These are phyloP conservation scores for Metschnikowia hibisci DNA, from an alignment of 805 yeast species.

Conservation along the genomic window DNA sequence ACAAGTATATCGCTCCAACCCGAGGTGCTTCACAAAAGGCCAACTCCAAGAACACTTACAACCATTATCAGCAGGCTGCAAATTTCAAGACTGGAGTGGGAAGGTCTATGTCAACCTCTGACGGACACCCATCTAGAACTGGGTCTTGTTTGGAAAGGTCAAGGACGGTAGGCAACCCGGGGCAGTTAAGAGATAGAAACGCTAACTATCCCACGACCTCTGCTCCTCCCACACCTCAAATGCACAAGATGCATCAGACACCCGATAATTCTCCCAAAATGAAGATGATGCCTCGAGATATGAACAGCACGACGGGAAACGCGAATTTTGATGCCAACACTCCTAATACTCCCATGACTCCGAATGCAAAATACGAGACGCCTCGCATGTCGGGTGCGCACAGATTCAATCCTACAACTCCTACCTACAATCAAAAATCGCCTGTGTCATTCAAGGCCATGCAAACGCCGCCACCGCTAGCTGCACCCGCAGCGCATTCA, in stretches of 20 bases:
- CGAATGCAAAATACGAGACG: not conserved
- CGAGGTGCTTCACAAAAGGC: conserved; percentile 15
- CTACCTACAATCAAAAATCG: not conserved
- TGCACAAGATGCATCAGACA: not conserved
- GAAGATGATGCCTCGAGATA: not conserved
- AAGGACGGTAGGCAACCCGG: conserved; percentile 7
- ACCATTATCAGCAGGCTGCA: conserved; percentile 29
- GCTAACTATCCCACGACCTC: not conserved
- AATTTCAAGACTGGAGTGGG: conserved; percentile 8
- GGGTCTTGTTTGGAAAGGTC: conserved; percentile 7
- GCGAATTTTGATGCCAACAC: not conserved
- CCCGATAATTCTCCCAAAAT: not conserved
- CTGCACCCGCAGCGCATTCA: not conserved
- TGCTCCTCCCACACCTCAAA: conserved; percentile 3
- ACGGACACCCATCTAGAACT: conserved; percentile 7
- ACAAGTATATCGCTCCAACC: conserved; percentile 4
- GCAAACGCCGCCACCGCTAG: conserved; percentile 2
- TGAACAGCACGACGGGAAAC: not conserved
- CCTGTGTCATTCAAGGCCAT: not conserved
- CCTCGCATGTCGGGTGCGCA: not conserved
- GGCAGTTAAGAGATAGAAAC: conserved; percentile 1
- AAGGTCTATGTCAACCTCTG: conserved; percentile 13
- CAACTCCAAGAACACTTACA: conserved; percentile 29
- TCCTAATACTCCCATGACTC: not conserved
- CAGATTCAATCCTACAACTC: not conserved